Conservation (phyloP, 257 asterid genomes). For the Mentha longifolia region DNA sequence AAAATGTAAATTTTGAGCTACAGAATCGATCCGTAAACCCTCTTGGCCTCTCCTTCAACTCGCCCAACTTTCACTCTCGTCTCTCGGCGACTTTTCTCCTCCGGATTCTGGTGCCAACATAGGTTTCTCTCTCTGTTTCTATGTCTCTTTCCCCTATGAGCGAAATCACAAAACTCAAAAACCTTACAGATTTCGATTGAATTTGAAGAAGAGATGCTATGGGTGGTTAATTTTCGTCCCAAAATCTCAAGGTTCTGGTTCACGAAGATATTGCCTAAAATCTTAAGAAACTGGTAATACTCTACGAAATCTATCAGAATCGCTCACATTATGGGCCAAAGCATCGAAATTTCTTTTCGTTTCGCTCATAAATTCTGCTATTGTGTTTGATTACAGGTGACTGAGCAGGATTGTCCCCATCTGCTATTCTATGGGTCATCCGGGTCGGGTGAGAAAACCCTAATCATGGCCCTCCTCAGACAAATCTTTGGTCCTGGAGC, state of each 20-base stretch:
- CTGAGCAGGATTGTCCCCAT: conserved; percentile 97
- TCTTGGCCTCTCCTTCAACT: too few relatives aligned
- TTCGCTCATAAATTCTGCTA: not conserved
- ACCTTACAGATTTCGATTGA: not conserved
- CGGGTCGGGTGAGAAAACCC: conserved; percentile 98
- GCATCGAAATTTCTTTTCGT: conserved; percentile 15
- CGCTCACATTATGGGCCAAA: not conserved
- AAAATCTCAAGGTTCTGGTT: conserved; percentile 80
- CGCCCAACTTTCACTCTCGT: too few relatives aligned
- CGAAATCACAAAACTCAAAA: too few relatives aligned
- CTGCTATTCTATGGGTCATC: conserved; percentile 92
- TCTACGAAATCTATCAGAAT: not conserved
- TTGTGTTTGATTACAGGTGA: conserved; percentile 53
- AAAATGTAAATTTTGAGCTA: too few relatives aligned
- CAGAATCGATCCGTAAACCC: too few relatives aligned
- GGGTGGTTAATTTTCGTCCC: conserved; percentile 96
- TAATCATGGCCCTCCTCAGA: conserved; percentile 92
- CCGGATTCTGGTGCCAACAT: too few relatives aligned
- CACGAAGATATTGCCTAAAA: conserved; percentile 86
- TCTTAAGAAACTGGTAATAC: conserved; percentile 81
- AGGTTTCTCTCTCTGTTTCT: too few relatives aligned
- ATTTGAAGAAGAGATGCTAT: conserved; percentile 62
- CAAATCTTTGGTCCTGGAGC: conserved; percentile 92
- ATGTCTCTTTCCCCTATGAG: too few relatives aligned
- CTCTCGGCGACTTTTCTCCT: too few relatives aligned